Conservation (phyloP, 164 flowering plant genomes). For the Magnolia changhungtana region DNA sequence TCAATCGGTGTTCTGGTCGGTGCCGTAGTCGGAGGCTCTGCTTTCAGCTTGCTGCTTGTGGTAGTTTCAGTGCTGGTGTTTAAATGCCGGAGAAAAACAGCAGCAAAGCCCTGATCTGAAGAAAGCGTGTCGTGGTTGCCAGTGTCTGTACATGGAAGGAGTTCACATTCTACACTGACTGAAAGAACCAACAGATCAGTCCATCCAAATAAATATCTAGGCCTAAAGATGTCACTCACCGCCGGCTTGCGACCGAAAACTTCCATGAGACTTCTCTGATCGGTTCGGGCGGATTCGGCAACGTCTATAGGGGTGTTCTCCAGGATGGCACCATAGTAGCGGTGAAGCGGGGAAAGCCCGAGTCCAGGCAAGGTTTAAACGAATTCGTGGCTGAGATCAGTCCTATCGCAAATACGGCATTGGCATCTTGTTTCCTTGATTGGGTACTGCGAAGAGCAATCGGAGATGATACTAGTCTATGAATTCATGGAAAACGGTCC, state of each 20-base stretch:
- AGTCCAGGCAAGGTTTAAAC: neutral
- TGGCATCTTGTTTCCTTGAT: conserved; percentile 10
- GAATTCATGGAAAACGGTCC: conserved; percentile 24
- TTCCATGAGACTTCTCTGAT: neutral
- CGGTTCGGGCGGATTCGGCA: neutral
- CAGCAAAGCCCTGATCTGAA: neutral
- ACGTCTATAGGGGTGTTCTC: conserved; percentile 1
- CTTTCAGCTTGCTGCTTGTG: neutral
- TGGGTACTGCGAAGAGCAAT: conserved; percentile 10
- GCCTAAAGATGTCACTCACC: neutral
- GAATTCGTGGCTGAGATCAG: neutral
- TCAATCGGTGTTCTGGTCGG: no score
- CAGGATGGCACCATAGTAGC: neutral
- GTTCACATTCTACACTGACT: conserved; percentile 8
- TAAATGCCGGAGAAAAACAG: neutral
- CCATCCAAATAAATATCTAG: neutral
- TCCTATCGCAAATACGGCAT: neutral
- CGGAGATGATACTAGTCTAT: conserved; percentile 24
- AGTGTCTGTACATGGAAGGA: conserved; percentile 13
- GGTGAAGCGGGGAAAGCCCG: neutral
- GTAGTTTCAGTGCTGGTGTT: neutral
- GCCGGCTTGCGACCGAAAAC: neutral
- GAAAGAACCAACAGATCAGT: conserved; percentile 3
- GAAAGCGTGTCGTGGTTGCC: neutral
- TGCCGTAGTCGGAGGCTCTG: neutral